phyloP scores from a whole-genome alignment of 768 basidiomycete genomes.

The Russula emetica region DNA sequence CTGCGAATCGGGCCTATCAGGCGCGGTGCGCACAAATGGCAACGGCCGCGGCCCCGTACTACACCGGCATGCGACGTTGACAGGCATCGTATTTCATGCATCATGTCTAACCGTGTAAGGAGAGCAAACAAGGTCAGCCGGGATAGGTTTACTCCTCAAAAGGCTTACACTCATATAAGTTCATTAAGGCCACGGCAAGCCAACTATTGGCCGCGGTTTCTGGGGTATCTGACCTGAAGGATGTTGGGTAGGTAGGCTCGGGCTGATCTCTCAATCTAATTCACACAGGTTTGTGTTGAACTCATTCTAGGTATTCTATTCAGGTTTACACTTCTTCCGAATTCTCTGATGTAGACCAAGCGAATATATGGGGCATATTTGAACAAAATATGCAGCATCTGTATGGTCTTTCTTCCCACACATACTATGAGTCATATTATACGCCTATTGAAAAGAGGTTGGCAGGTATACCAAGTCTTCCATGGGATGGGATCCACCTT shows the following conservation, averaged over 20 bases:
- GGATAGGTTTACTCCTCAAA: too few relatives aligned
- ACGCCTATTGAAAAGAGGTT: constrained; percentile 31
- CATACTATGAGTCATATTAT: constrained; percentile 15
- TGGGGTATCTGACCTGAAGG: not conserved
- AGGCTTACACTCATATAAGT: not conserved
- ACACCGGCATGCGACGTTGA: not conserved
- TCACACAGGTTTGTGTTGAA: not conserved
- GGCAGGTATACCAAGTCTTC: constrained; percentile 53
- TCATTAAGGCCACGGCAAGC: constrained; percentile 14
- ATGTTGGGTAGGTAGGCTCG: constrained; percentile 13
- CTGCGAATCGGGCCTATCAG: not conserved
- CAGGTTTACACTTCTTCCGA: constrained; percentile 15
- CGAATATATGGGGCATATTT: constrained; percentile 22
- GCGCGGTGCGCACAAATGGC: too few relatives aligned
- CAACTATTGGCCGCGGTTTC: constrained; percentile 14
- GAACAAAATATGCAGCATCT: constrained; percentile 24
- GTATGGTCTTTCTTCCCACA: constrained; percentile 6
- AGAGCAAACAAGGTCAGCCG: constrained; percentile 25
- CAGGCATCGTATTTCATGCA: not conserved
- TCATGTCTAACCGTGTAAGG: constrained; percentile 21
- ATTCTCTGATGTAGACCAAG: constrained; percentile 15
- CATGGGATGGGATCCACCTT: constrained; percentile 59
- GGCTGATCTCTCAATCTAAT: not conserved
- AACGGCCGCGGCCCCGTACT: not conserved
- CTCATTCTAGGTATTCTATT: constrained; percentile 3